Conservation (phyloP, 2,329 filamentous ascomycete species). For the Fusarium sp. region DNA sequence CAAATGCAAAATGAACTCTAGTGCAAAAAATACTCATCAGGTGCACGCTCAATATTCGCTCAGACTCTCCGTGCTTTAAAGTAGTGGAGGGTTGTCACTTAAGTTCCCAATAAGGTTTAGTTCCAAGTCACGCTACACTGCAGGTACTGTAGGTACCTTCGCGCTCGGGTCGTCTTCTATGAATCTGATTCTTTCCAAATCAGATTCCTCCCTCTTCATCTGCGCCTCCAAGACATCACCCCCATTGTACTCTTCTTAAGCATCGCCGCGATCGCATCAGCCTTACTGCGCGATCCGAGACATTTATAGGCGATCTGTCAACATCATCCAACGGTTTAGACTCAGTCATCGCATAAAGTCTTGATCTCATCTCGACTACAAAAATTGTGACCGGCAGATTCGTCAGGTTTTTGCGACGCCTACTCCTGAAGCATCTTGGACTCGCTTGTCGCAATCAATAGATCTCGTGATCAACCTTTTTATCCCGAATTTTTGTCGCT, state of each 20-base stretch:
- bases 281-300: conserved; percentile 31
- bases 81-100: conserved; percentile 39
- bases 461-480: not conserved
- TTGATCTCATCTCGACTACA: conserved; percentile 27
- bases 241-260: conserved; percentile 32
- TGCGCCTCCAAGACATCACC: conserved; percentile 37
- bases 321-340: conserved; percentile 22
- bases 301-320: conserved; percentile 41
- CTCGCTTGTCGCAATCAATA: conserved; percentile 19
- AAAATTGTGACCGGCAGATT: conserved; percentile 45
- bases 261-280: conserved; percentile 30
- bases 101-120: conserved; percentile 39
- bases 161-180: conserved; percentile 42
- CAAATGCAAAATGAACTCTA: conserved; percentile 17
- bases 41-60: conserved; percentile 27
- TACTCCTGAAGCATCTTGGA: conserved; percentile 6
- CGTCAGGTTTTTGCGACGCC: conserved; percentile 24
- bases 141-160: conserved; percentile 40
- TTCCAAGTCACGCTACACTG: conserved; percentile 44
- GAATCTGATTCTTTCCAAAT: conserved; percentile 39
- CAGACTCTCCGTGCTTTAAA: conserved; percentile 16
- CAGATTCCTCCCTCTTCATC: conserved; percentile 42
- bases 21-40: conserved; percentile 7
- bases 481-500: not conserved
- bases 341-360: conserved; percentile 41